Evolutionary conservation across 768 basidiomycete species (phyloP), one percentile per base, ranked within the genome.

Genomic region (Termitomyces eurrhizus): DNA sequence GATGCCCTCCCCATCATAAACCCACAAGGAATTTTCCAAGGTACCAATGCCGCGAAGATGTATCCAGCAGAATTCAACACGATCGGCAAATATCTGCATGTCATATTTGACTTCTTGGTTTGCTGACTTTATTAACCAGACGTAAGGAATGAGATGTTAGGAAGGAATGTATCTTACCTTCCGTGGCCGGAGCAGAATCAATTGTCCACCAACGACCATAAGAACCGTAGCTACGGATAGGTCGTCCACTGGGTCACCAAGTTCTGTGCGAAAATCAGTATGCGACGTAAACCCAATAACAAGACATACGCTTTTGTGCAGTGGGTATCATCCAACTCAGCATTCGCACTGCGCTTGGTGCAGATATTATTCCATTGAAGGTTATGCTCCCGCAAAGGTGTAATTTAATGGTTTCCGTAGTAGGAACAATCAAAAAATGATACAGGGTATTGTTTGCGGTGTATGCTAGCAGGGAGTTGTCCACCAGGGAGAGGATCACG

Each of bases 41-140:
- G 92, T 86, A 7, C 89, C 92, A 44, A 99, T 93, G 1, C 96
- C 96, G 42, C 90, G 86, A 46, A 99, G 79, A 77, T 98, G 96
- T 57, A 95, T 97, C 96, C 96, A 99, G 73, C 95, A 99, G 69
- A 97, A 95, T 70, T 99, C 96, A 64, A 98, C 92, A n/a, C 89
- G 85, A 62, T 97, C 93, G 0, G 96, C 94, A 48, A 99, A 88
- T 36, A 98, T 90, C 70, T 98, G 96, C 81, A 98, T 88, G 73
- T 98, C 96, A 69, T 99, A 99, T 66, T 89, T 92, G 71, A 96
- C 92, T 76, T 98, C 95, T 65, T 92, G 87, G 58, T 85, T 79
- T 1, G 85, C 90, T 2, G 92, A 86, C 92, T 95, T 64, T 26
- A 57, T 39, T 1, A 56, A 7, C 33, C 24, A 33, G 57, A 35